A percentile compares a stretch with the other conserved stretches of the same genome.
Conservation (phyloP, 2,329 filamentous ascomycete species). For the Chaetomium olivaceum region DNA sequence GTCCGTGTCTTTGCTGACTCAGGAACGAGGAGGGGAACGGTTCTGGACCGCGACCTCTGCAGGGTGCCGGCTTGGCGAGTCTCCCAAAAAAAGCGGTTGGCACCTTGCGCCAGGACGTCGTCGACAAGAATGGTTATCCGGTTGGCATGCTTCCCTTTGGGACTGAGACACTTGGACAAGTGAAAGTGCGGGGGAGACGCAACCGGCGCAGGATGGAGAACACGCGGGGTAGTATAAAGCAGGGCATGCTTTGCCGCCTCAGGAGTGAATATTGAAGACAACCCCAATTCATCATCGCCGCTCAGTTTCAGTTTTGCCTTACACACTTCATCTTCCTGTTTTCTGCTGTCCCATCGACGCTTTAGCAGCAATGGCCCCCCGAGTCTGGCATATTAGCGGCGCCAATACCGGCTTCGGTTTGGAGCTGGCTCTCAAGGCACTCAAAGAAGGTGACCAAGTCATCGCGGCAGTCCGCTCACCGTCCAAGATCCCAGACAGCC, state of each 20-base stretch:
- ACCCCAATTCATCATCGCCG: not conserved
- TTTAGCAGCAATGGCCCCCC: slow-evolving; percentile 17
- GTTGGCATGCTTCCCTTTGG: not conserved
- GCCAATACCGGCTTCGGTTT: slow-evolving; percentile 50
- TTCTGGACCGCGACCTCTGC: not conserved
- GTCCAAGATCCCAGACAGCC: slow-evolving; percentile 25
- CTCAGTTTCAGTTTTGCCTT: not conserved
- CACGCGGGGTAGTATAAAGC: not conserved
- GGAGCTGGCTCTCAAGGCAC: slow-evolving; percentile 44
- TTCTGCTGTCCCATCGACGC: no score
- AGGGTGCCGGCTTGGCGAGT: not conserved
- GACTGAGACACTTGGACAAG: not conserved
- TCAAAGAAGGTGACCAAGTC: slow-evolving; percentile 48
- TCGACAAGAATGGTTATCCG: not conserved
- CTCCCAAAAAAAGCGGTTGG: not conserved
- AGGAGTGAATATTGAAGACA: not conserved
- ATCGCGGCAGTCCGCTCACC: slow-evolving; percentile 47
- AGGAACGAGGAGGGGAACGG: not conserved
- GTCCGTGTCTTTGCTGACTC: not conserved
- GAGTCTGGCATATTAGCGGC: slow-evolving; percentile 53
- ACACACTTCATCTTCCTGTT: not conserved
- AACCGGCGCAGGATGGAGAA: not conserved
- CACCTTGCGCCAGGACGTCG: not conserved
- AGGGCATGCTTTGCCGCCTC: not conserved
- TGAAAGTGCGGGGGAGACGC: no score